Evolutionary conservation across 2,329 filamentous ascomycete species (phyloP), one percentile per base, ranked within the genome.

Genomic region (Fusarium tjaetaba): DNA sequence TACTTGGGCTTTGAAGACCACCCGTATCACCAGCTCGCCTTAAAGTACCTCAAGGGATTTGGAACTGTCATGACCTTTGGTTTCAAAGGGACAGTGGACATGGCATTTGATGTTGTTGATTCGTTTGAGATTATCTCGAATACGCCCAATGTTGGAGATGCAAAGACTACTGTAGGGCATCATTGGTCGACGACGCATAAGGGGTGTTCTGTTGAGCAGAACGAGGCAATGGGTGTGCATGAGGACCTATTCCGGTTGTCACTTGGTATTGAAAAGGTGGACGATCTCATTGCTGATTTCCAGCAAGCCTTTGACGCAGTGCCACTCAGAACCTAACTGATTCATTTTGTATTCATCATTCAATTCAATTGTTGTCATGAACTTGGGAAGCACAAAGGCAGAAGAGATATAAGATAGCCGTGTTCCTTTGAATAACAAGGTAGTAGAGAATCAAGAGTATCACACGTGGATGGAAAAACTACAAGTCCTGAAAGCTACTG

Each of bases 41-140:
- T 92, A 84, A 92, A 91, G 81, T 92, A 93, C 76, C 85, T 94
- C 15, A 85, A 86, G n/a, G 92, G 92, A 7, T 92, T 89, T 65
- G 92, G 92, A 39, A 91, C 92, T 70, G 92, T 94, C 13, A 79
- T 94, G 60, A 92, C 90, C 1, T 92, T 94, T 74, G 92, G 92
- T 11, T 42, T 36, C 24, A 38, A 59, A 16, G 61, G 55, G 30
- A 34, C 22, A 6, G 61, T 59, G 22, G 61, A 88, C 61, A 87
- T 85, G 61, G 83, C 82, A 56, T 90, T 89, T 30, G 89, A 90
- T 59, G 87, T 94, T n/a, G 92, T 94, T 26, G 92, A 94, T 79
- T 94, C 77, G 11, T 60, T 57, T 34, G 57, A 41, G 34, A 38
- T 49, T 5, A 41, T 55, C 11, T 55, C 52, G 34, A 55, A 55